These are phyloP conservation scores for Reticulascus tulasneorum DNA, from an alignment of 2,329 filamentous ascomycete genomes.

Conservation along the genomic window DNA sequence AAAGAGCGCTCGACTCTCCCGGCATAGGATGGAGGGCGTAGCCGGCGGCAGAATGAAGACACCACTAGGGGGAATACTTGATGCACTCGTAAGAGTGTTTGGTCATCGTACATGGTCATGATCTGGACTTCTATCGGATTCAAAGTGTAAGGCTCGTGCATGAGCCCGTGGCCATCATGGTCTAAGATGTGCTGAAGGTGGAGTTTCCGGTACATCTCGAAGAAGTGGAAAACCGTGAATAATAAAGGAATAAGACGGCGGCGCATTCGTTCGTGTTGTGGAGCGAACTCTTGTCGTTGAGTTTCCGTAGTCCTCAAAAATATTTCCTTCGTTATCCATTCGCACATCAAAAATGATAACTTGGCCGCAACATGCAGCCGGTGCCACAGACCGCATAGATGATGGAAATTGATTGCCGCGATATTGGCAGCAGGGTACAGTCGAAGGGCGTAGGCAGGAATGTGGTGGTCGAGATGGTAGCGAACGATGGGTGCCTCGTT, in stretches of 20 bases:
- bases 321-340: conserved; percentile 63
- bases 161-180: conserved; percentile 47
- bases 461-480: conserved; percentile 55
- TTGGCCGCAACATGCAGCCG: conserved; percentile 62
- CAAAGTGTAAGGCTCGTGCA: conserved; percentile 50
- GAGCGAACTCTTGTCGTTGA: conserved; percentile 53
- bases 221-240: conserved; percentile 65
- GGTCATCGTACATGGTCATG: conserved; percentile 62
- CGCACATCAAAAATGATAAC: conserved; percentile 57
- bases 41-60: conserved; percentile 58
- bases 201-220: conserved; percentile 58
- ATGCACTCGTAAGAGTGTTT: conserved; percentile 59
- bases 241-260: conserved; percentile 59
- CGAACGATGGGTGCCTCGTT: conserved; percentile 60
- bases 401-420: conserved; percentile 50
- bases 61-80: conserved; percentile 62
- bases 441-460: conserved; percentile 57
- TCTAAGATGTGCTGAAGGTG: conserved; percentile 54
- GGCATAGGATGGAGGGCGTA: conserved; percentile 62
- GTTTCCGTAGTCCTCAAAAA: conserved; percentile 55
- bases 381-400: conserved; percentile 63
- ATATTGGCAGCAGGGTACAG: conserved; percentile 53
- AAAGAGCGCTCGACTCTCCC: conserved; percentile 59
- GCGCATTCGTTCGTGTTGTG: conserved; percentile 60
- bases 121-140: conserved; percentile 61